Evolutionary conservation across 371 early-diverging fungal genomes (phyloP).

Genomic region (Mucor lusitanicus): DNA sequence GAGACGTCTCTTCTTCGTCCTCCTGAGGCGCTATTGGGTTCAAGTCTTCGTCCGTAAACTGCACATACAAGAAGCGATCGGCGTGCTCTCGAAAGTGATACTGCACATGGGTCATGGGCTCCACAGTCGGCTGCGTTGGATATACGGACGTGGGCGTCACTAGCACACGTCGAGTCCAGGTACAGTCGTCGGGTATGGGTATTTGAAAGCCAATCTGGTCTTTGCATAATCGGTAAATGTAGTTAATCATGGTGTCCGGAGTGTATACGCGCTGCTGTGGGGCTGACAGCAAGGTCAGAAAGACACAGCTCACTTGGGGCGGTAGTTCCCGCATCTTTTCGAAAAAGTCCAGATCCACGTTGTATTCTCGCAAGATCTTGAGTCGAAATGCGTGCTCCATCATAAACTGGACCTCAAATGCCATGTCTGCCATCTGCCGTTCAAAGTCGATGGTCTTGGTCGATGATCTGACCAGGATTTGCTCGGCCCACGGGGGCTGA

Average conservation of each 20-base stretch:
- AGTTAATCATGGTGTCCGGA: conserved; percentile 17
- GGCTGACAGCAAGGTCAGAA: conserved; percentile 31
- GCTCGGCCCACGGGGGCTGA: too few species aligned
- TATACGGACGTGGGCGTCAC: conserved; percentile 64
- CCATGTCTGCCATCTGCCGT: background rate
- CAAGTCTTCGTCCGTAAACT: conserved; percentile 69
- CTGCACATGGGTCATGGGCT: conserved; percentile 64
- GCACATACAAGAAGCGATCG: conserved; percentile 72
- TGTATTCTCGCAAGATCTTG: conserved; percentile 42
- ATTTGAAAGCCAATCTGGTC: conserved; percentile 9
- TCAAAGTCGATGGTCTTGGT: background rate
- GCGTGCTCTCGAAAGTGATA: conserved; percentile 43
- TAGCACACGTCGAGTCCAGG: conserved; percentile 28
- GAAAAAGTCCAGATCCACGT: conserved; percentile 36
- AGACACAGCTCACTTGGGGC: conserved; percentile 22
- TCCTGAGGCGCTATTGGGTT: conserved; percentile 26
- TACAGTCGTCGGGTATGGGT: conserved; percentile 7
- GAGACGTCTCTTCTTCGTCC: background rate
- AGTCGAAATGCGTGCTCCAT: conserved; percentile 43
- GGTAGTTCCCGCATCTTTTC: conserved; percentile 25
- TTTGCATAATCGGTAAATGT: conserved; percentile 5
- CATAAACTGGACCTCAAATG: conserved; percentile 45
- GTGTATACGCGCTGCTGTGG: conserved; percentile 38
- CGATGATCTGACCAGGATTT: background rate
- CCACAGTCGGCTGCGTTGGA: conserved; percentile 52